phyloP scores from a whole-genome alignment of 352 stramenopile genomes.

The Halophytophthora batemanensis region DNA sequence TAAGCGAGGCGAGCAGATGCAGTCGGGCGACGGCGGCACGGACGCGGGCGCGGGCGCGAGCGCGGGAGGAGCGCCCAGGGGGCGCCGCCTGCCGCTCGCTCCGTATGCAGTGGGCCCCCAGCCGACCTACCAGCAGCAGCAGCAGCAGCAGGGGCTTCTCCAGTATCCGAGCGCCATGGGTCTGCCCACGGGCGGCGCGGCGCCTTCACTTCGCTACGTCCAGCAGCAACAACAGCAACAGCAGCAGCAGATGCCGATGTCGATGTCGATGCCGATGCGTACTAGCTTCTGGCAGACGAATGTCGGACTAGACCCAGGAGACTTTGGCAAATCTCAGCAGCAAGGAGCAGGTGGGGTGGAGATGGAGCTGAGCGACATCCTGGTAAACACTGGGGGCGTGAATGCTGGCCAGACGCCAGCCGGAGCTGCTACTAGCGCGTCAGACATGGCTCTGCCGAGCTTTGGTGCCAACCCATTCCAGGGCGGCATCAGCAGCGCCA shows the following conservation, averaged over 20 bases:
- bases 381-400: constrained; percentile 13
- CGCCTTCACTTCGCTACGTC: constrained; percentile 25
- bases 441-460: constrained; percentile 27
- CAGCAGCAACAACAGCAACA: constrained; percentile 15
- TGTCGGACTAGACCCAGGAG: constrained; percentile 7
- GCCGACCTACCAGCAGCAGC: constrained; percentile 14
- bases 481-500: constrained; percentile 15
- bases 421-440: constrained; percentile 12
- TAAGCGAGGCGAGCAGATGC: neutral
- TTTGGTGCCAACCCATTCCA: constrained; percentile 40
- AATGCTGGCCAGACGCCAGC: neutral
- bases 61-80: no score
- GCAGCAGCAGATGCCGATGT: constrained; percentile 13
- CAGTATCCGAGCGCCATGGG: constrained; percentile 15
- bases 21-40: neutral
- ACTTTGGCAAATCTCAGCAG: constrained; percentile 10
- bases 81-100: no score
- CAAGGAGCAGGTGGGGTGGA: constrained; percentile 23
- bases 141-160: constrained; percentile 18
- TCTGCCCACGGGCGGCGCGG: constrained; percentile 28
- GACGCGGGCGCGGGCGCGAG: no score
- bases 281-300: constrained; percentile 22
- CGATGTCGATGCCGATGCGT: constrained; percentile 9
- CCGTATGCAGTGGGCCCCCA: constrained; percentile 1
- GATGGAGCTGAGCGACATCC: constrained; percentile 40